Evolutionary conservation across 176 grass and related monocot genomes (phyloP).

Genomic region (Hyparrhenia diplandra): DNA sequence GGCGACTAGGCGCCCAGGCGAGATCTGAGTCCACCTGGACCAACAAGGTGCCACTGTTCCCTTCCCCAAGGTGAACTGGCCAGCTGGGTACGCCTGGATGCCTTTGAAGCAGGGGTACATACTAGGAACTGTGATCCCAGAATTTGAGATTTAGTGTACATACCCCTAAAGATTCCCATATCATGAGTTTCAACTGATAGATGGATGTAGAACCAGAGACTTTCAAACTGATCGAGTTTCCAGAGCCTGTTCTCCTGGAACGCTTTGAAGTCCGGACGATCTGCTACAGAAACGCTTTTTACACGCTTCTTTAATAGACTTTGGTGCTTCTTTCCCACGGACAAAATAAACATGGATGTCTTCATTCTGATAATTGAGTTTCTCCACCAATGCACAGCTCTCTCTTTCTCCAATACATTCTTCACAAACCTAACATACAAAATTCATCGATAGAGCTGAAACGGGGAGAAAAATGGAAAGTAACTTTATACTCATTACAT

Average conservation of each 20-base stretch:
- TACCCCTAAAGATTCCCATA: conserved; percentile 99
- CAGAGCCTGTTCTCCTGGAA: conserved; percentile 68
- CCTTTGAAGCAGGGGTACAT: not conserved
- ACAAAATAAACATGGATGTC: conserved; percentile 80
- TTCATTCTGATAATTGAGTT: conserved; percentile 75
- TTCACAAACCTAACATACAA: conserved; percentile 69
- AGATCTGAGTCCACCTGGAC: not conserved
- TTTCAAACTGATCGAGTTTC: conserved; percentile 71
- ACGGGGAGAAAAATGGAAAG: not conserved
- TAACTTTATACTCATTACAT: not conserved
- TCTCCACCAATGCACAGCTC: conserved; percentile 77
- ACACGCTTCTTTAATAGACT: conserved; percentile 79
- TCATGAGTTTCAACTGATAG: conserved; percentile 99
- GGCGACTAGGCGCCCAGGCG: not conserved
- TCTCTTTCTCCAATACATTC: conserved; percentile 94
- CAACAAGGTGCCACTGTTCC: no score
- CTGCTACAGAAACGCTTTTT: conserved; percentile 47
- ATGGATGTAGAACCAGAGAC: conserved; percentile 87
- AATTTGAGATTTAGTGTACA: not conserved
- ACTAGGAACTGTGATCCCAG: not conserved
- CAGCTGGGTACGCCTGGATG: not conserved
- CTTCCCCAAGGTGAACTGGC: no score
- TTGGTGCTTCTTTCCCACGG: conserved; percentile 91
- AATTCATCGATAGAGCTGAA: conserved; percentile 15
- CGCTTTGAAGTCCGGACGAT: conserved; percentile 91